These are phyloP conservation scores for Lantana camara DNA, from an alignment of 257 asterid species.

Conservation along the genomic window DNA sequence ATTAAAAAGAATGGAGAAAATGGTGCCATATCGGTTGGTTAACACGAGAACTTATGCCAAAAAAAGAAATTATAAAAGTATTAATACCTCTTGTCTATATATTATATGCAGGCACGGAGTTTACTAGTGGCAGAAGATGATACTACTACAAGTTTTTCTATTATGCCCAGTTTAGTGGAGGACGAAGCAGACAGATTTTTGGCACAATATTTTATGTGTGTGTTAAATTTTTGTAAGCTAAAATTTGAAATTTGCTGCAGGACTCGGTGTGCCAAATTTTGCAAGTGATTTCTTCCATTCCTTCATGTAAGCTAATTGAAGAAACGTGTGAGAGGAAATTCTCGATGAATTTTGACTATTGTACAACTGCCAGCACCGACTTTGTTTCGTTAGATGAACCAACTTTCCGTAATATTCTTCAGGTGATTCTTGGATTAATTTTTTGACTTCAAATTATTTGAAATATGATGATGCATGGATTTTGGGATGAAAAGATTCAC, in stretches of 20 bases:
- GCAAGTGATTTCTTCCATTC: conserved; percentile 79
- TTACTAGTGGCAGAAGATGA: conserved; percentile 83
- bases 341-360: conserved; percentile 88
- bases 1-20: conserved; percentile 57
- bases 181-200: conserved; percentile 72
- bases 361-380: conserved; percentile 86
- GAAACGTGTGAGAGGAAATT: conserved; percentile 92
- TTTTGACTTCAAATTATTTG: neutral
- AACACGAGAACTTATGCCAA: conserved; percentile 42
- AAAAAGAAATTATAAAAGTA: conserved; percentile 43
- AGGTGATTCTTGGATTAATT: conserved; percentile 63
- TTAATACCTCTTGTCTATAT: conserved; percentile 73
- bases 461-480: neutral
- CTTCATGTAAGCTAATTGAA: conserved; percentile 89
- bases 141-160: conserved; percentile 82
- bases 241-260: conserved; percentile 81
- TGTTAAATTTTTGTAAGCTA: conserved; percentile 44
- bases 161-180: conserved; percentile 87
- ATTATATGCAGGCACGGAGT: conserved; percentile 97
- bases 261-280: conserved; percentile 90
- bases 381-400: conserved; percentile 84
- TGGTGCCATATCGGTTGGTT: conserved; percentile 52
- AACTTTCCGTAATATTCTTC: conserved; percentile 73
- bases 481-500: neutral
- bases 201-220: conserved; percentile 50